Base-by-base conservation (phyloP, 495 filamentous ascomycete genomes). In the Aspergillus wentii region DNA sequence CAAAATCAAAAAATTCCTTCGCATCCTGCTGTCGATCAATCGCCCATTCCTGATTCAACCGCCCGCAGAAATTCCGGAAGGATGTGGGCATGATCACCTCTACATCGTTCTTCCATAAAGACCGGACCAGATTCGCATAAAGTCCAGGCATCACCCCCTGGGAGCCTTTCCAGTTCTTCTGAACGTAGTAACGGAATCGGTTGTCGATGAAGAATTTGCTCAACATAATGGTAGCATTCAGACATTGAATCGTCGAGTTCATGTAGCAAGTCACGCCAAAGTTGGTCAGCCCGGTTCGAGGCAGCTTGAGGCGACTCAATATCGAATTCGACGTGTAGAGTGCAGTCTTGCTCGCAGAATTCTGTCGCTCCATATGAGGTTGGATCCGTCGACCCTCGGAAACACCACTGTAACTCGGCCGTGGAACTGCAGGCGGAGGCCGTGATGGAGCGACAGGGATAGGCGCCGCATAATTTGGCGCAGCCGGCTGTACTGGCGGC, bases 351-450 rank as follows among this genome's bases (percentile, higher is more conserved):
- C 49, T 71, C 13, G 68, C 62, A 5, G 66, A 68, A 10, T 64
- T 60, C 27, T 67, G 68, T 20, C 71, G 61, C 31, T 63, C 61
- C 5, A 66, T 55, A n/a, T 67, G 67, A n/a, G 69, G 64, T 40
- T 76, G 75, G 7, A 73, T 66, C 36, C 75, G 61, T 49, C 67
- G 65, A 45, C 66, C 72, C 53, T 89, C 86, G 2, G 88, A 82
- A 3, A 95, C 80, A 11, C 94, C 94, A 51, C 85, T 89, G 43
- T 95, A 95, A 55, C 83, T 95, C 18, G 81, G 81, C 20, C 88
- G 78, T 15, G 89, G 85, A 21, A 91, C 74, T 2, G 90, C 82
- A 35, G 92, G 94, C 4, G 86, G 73, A n/a, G 92, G 92, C 14
- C 87, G 75, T 18, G 59, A 69, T 3, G 67, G 63, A 13, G 62